Evolutionary conservation across 306 rosid genomes (phyloP).

Genomic region (Hippophae gyantsensis): DNA sequence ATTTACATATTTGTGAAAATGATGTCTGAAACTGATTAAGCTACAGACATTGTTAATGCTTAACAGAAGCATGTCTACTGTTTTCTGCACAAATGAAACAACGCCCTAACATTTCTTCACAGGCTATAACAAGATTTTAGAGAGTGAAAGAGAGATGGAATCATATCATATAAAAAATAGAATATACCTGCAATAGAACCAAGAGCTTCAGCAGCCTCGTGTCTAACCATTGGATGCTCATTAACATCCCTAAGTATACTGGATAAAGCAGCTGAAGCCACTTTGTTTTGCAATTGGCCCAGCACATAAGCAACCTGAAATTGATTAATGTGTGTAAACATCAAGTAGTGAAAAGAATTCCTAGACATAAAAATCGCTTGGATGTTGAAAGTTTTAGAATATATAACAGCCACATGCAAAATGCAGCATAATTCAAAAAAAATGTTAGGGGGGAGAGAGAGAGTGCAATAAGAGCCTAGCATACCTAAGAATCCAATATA

Average conservation of each 20-base stretch:
- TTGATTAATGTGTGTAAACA: not conserved
- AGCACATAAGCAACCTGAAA: constrained; percentile 88
- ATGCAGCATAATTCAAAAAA: not conserved
- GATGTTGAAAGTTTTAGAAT: too few relatives aligned
- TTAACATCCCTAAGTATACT: constrained; percentile 56
- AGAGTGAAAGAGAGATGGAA: not conserved
- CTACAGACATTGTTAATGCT: too few relatives aligned
- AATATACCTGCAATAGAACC: constrained; percentile 90
- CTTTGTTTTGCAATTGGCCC: constrained; percentile 92
- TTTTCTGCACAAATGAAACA: not conserved
- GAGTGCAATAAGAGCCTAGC: not conserved
- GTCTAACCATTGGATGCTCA: constrained; percentile 98
- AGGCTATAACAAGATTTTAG: not conserved
- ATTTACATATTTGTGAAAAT: too few relatives aligned
- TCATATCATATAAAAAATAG: not conserved
- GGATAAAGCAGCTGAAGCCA: constrained; percentile 79
- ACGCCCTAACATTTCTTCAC: not conserved
- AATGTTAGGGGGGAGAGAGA: not conserved
- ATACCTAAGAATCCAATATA: constrained; percentile 5
- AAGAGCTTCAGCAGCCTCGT: constrained; percentile 99
- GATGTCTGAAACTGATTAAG: too few relatives aligned
- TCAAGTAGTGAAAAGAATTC: too few relatives aligned
- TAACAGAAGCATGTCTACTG: too few relatives aligned
- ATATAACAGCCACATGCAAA: too few relatives aligned
- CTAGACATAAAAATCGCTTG: too few relatives aligned